phyloP scores from a whole-genome alignment of 129 eudicot species.

The Ambrosia trifida region DNA sequence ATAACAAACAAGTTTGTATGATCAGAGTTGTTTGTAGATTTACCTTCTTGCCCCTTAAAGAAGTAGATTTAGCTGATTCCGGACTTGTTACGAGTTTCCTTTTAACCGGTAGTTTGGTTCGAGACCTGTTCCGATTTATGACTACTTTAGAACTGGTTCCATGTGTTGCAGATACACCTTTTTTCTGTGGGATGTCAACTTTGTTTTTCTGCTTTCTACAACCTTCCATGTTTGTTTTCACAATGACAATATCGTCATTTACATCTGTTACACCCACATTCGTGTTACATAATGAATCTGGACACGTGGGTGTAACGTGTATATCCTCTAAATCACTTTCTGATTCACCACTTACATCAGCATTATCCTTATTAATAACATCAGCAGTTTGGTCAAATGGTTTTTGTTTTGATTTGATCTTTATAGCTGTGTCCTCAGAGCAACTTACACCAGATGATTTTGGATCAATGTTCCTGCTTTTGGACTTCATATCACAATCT shows the following conservation, averaged over 20 bases:
- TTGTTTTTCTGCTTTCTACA: constrained; percentile 18
- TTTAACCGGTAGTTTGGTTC: constrained; percentile 31
- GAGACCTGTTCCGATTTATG: constrained; percentile 23
- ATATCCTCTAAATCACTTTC: constrained; percentile 2
- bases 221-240: constrained; percentile 12
- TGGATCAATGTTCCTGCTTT: constrained; percentile 3
- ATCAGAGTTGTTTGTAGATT: constrained; percentile 19
- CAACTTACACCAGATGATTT: constrained; percentile 10
- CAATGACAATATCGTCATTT: constrained; percentile 2
- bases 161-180: constrained; percentile 8
- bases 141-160: constrained; percentile 22
- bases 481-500: constrained; percentile 16
- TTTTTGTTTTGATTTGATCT: constrained; percentile 19
- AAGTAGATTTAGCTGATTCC: constrained; percentile 23
- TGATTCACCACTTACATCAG: constrained; percentile 20
- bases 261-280: constrained; percentile 8
- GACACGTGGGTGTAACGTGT: not conserved
- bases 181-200: not conserved
- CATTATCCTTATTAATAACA: constrained; percentile 6
- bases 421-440: constrained; percentile 13
- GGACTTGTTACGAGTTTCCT: constrained; percentile 12
- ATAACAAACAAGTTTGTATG: not conserved
- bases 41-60: constrained; percentile 24
- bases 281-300: not conserved
- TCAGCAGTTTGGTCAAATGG: constrained; percentile 22